Base-by-base conservation (phyloP, 345 rosid genomes). In the Kandelia obovata region DNA sequence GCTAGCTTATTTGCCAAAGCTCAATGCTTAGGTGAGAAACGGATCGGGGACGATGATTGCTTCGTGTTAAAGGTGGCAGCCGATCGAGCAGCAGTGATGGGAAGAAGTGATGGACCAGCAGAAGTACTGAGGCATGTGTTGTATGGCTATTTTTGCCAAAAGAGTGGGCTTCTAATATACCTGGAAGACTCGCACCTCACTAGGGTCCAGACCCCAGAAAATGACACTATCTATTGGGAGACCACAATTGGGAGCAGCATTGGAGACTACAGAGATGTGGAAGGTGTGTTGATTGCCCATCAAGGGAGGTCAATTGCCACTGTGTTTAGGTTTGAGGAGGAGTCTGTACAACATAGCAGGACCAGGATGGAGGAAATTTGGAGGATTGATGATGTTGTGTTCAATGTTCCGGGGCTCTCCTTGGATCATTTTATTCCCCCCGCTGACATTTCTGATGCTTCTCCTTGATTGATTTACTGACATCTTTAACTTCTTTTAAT, bases 121-220 rank as follows among this genome's bases (percentile, higher is more conserved):
- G 96, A 91, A 74, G 93, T 89, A 60, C 85, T 95, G 13, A 83
- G 99, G 61, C 99, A 95, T 72, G 91, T 93, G 2, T 66, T 95
- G 1, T 92, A 91, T 60, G 99, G 99, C n/a, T 95, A 95, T 64
- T 95, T 95, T 74, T 84, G 89, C 82, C 99, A 95, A 53, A 95
- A 83, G 78, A 95, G 90, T 68, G 99, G 99, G 17, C 78, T 94
- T 4, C 73, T 94, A 5, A 77, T 94, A 25, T 92, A 94, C 76
- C 26, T 91, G 31, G 99, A 94, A 66, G 99, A 94, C 74, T 94
- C 99, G 0, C 96, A 94, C 59, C 87, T 94, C 34, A 89, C 92
- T 4, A 81, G 99, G 26, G 98, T 91, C 1, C 83, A 69, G 19
- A 82, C 87, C n/a, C 84, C 85, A 17, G 86, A 82, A 6, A 83